Conservation (phyloP, 352 stramenopile species). For the Phytophthora fragariaefolia region DNA sequence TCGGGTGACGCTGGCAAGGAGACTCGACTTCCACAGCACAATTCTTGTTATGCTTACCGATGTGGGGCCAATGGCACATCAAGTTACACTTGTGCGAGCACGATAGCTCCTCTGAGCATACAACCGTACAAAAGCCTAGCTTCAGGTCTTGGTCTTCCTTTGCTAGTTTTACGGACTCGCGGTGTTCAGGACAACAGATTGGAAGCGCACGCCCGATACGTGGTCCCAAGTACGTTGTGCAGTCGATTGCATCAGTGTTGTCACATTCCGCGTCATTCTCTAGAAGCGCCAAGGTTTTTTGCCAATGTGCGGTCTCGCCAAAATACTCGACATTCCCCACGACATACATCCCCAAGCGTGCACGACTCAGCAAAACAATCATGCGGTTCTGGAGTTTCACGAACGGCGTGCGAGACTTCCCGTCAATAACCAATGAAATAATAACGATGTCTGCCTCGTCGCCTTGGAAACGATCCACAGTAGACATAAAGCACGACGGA, state of each 20-base stretch:
- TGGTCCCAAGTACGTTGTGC: constrained; percentile 43
- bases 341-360: constrained; percentile 87
- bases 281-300: constrained; percentile 71
- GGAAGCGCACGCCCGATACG: constrained; percentile 67
- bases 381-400: constrained; percentile 92
- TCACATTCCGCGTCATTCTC: constrained; percentile 50
- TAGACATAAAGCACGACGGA: constrained; percentile 76
- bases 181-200: constrained; percentile 84
- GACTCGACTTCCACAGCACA: constrained; percentile 69
- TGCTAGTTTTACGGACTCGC: constrained; percentile 39
- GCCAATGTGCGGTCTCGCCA: constrained; percentile 73
- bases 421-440: constrained; percentile 88
- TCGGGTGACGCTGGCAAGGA: constrained; percentile 65
- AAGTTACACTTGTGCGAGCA: constrained; percentile 77
- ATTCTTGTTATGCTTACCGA: constrained; percentile 61
- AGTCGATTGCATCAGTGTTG: constrained; percentile 35
- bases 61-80: constrained; percentile 72
- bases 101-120: constrained; percentile 60
- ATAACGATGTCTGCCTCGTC: constrained; percentile 92
- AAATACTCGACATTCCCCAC: constrained; percentile 88
- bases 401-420: constrained; percentile 86
- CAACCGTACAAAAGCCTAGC: constrained; percentile 77
- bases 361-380: constrained; percentile 89
- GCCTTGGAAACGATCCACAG: constrained; percentile 91
- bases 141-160: constrained; percentile 53